phyloP scores from a whole-genome alignment of 2,329 filamentous ascomycete species.

The Epicoccum nigrum region DNA sequence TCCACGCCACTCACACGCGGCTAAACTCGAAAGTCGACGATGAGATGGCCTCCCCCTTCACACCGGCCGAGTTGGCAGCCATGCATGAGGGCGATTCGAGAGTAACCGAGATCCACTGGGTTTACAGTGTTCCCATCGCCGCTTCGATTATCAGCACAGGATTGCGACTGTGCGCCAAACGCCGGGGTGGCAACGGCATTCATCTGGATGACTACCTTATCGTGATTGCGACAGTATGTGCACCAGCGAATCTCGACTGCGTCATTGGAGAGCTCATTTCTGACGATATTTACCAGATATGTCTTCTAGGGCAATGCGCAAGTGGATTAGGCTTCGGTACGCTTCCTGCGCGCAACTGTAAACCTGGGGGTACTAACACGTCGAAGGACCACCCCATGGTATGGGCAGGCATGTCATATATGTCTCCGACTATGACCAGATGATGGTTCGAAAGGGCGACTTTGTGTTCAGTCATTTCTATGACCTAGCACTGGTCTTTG shows the following conservation, averaged over 20 bases:
- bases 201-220: slow-evolving; percentile 44
- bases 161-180: slow-evolving; percentile 40
- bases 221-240: slow-evolving; percentile 37
- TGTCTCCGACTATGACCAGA: slow-evolving; percentile 32
- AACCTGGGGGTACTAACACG: slow-evolving; percentile 16
- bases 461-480: slow-evolving; percentile 46
- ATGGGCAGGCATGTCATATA: slow-evolving; percentile 43
- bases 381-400: slow-evolving; percentile 38
- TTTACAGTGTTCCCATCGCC: slow-evolving; percentile 40
- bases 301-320: slow-evolving; percentile 39
- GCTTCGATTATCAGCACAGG: slow-evolving; percentile 33
- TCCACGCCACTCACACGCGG: slow-evolving; percentile 10
- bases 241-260: no score
- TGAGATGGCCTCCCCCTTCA: slow-evolving; percentile 33
- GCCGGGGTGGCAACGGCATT: slow-evolving; percentile 39
- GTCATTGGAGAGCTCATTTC: not conserved
- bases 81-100: slow-evolving; percentile 38
- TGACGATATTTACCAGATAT: slow-evolving; percentile 25
- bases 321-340: slow-evolving; percentile 38
- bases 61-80: slow-evolving; percentile 36
- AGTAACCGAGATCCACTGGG: slow-evolving; percentile 39
- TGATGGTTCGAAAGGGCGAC: slow-evolving; percentile 44
- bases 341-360: not conserved
- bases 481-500: slow-evolving; percentile 39
- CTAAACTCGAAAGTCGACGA: slow-evolving; percentile 4